Conservation (phyloP, 257 asterid genomes). For the Linderniella brevidens region DNA sequence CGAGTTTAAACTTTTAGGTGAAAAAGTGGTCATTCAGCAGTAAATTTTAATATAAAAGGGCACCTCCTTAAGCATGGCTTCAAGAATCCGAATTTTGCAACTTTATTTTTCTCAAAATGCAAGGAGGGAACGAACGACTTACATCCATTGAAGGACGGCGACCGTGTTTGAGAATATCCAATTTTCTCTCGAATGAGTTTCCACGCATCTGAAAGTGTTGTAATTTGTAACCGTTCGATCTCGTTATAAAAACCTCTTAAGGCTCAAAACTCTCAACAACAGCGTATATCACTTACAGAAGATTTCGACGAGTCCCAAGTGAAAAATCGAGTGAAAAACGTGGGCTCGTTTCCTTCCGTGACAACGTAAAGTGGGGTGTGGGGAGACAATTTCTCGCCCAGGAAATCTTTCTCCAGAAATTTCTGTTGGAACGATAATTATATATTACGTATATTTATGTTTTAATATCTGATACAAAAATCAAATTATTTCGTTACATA, state of each 20-base stretch:
- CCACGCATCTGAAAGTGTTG: constrained; percentile 52
- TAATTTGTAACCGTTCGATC: background rate
- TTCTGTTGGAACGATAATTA: constrained; percentile 29
- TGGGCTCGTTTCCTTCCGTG: constrained; percentile 88
- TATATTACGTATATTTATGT: background rate
- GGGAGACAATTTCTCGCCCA: constrained; percentile 66
- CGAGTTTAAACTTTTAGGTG: too few relatives aligned
- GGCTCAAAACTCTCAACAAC: background rate
- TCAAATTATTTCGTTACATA: constrained; percentile 4
- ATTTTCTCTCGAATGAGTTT: constrained; percentile 92
- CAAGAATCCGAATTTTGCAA: too few relatives aligned
- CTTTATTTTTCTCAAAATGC: too few relatives aligned
- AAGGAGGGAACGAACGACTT: too few relatives aligned
- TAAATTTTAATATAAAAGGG: too few relatives aligned
- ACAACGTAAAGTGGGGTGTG: constrained; percentile 72
- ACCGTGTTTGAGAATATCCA: too few relatives aligned
- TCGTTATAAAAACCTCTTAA: background rate
- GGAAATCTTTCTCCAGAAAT: constrained; percentile 70
- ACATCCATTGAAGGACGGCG: too few relatives aligned
- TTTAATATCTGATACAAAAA: background rate
- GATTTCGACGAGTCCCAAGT: constrained; percentile 97
- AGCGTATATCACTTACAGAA: constrained; percentile 29
- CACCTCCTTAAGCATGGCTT: too few relatives aligned
- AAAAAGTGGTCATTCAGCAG: too few relatives aligned
- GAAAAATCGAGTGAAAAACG: constrained; percentile 82